Percentiles rank a stretch among this genome's conserved stretches.
phyloP scores from a whole-genome alignment of 805 yeast genomes.

The Myxozyma mucilagina region DNA sequence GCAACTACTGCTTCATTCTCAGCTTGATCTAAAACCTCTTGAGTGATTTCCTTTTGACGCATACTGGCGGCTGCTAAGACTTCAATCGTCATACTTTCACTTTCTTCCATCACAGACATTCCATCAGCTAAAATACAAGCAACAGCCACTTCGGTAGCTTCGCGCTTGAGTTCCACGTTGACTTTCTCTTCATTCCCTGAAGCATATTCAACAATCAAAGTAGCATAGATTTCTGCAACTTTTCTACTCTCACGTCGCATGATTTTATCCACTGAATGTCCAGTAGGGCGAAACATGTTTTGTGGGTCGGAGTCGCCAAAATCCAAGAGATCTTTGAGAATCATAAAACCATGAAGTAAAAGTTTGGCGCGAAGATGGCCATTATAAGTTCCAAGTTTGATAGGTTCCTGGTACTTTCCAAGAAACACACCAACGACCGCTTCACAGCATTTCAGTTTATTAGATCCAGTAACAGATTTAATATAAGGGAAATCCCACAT shows the following conservation, averaged over 20 bases:
- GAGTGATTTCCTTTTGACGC: conserved; percentile 19
- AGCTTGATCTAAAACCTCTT: conserved; percentile 8
- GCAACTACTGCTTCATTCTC: conserved; percentile 29
- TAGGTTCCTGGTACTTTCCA: conserved; percentile 12
- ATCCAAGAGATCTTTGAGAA: conserved; percentile 6
- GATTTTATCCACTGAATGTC: conserved; percentile 23
- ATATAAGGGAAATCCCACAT: conserved; percentile 24
- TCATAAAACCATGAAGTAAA: conserved; percentile 9
- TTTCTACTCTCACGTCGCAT: conserved; percentile 47
- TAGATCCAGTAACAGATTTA: conserved; percentile 17
- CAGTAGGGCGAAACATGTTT: neutral
- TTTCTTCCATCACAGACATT: conserved; percentile 17
- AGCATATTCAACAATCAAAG: conserved; percentile 37
- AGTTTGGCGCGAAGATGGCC: neutral
- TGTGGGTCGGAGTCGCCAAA: neutral
- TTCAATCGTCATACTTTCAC: conserved; percentile 14
- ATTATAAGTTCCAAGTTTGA: conserved; percentile 4
- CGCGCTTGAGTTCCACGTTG: neutral
- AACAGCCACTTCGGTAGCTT: conserved; percentile 3
- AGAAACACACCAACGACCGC: conserved; percentile 7
- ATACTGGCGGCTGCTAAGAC: conserved; percentile 9
- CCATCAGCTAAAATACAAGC: conserved; percentile 21
- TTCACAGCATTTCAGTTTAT: conserved; percentile 17
- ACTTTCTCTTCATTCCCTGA: neutral
- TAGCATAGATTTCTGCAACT: conserved; percentile 49